phyloP scores from a whole-genome alignment of 352 stramenopile genomes.

The Saprolegnia parasitica region DNA sequence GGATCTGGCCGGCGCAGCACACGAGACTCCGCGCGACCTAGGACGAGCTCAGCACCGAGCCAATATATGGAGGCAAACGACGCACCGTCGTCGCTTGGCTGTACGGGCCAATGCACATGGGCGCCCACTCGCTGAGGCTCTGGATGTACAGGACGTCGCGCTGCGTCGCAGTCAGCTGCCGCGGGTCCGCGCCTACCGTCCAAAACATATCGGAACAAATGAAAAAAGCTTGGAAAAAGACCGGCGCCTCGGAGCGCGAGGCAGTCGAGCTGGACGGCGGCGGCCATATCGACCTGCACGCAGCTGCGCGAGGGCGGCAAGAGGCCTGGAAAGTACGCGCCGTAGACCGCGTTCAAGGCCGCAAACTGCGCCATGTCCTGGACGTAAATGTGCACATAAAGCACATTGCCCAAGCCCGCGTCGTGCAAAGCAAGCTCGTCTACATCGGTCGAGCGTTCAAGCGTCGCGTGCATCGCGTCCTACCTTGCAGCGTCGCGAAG shows the following conservation, averaged over 20 bases:
- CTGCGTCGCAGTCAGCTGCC: conserved; percentile 16
- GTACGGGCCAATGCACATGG: conserved; percentile 98
- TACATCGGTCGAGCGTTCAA: not conserved
- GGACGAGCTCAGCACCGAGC: not conserved
- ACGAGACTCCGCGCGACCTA: conserved; percentile 75
- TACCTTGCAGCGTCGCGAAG: conserved; percentile 40
- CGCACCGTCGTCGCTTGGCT: conserved; percentile 94
- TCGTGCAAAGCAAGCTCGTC: conserved; percentile 35
- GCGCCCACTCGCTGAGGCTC: conserved; percentile 96
- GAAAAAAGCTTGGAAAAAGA: conserved; percentile 25
- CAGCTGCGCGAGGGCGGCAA: conserved; percentile 84
- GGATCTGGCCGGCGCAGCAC: conserved; percentile 96
- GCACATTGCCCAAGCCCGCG: conserved; percentile 85
- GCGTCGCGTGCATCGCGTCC: not conserved
- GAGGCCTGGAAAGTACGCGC: conserved; percentile 79
- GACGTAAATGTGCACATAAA: conserved; percentile 97
- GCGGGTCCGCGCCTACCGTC: not conserved
- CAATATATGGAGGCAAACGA: not conserved
- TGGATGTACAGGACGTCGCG: conserved; percentile 93
- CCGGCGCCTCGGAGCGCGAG: conserved; percentile 78
- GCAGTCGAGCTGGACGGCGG: conserved; percentile 87
- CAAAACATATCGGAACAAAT: not conserved
- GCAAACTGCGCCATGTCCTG: conserved; percentile 92
- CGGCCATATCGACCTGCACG: conserved; percentile 71
- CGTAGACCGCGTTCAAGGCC: conserved; percentile 93